phyloP scores from a whole-genome alignment of 2,329 filamentous ascomycete genomes.

The Trichophyton schoenleinii region DNA sequence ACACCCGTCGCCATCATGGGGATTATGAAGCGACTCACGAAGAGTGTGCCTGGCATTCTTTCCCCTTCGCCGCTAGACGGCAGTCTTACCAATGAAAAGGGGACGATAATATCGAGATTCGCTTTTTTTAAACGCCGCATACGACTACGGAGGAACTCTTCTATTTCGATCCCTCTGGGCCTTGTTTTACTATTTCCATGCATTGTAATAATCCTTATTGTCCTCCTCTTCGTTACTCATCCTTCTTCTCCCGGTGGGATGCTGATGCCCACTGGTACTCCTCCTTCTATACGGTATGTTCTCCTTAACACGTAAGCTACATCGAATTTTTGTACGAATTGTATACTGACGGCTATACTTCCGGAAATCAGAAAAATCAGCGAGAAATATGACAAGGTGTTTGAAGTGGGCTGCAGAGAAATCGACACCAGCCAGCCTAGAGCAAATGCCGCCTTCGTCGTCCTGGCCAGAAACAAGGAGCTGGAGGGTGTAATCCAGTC shows the following conservation, averaged over 20 bases:
- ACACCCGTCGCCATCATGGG: conserved; percentile 33
- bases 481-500: conserved; percentile 92
- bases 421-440: conserved; percentile 65
- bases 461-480: conserved; percentile 91
- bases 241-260: conserved; percentile 70
- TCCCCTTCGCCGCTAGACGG: conserved; percentile 34
- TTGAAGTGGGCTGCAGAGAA: conserved; percentile 70
- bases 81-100: conserved; percentile 32
- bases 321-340: neutral
- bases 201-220: conserved; percentile 79
- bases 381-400: conserved; percentile 94
- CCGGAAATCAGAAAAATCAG: conserved; percentile 69
- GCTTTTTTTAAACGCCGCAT: conserved; percentile 78
- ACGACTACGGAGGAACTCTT: conserved; percentile 80
- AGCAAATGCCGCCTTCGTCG: conserved; percentile 90
- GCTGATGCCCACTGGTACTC: conserved; percentile 75
- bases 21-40: conserved; percentile 42
- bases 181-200: conserved; percentile 86
- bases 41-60: conserved; percentile 37
- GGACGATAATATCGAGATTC: conserved; percentile 39
- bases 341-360: neutral
- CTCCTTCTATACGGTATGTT: conserved; percentile 74
- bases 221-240: conserved; percentile 79
- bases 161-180: conserved; percentile 81
- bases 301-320: neutral